Base-by-base conservation (phyloP, 768 basidiomycete species). In the Boletus edulis region DNA sequence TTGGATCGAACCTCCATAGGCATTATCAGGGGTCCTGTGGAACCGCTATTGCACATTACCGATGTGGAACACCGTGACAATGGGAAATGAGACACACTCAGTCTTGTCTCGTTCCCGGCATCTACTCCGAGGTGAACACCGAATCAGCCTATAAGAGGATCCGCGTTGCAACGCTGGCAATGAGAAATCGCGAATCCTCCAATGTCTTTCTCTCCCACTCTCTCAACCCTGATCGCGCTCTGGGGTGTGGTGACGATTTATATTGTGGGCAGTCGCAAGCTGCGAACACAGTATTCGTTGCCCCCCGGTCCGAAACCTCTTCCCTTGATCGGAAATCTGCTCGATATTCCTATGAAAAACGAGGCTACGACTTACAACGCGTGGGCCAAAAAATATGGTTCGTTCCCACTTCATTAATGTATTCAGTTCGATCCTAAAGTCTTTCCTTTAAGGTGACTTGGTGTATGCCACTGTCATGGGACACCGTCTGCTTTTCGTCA, bases 291-390 rank as follows among this genome's bases (percentile, higher is more conserved):
- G 6, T 69, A 74, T 35, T 78, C 75, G 0, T 72, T 75, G 13
- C 83, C 83, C 12, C 83, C 84, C 31, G 84, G 84, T 15, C 84
- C 84, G 2, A 75, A 65, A 43, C 75, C 76, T 9, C 68, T 76
- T n/a, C 82, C 81, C 27, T 54, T 84, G 31, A 64, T 84, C 34
- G 83, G 83, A 14, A 82, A 84, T 65, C 59, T 85, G 35, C 68
- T 73, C 44, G 76, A 82, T 58, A 65, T 82, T 41, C 75, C 78
- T 8, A 67, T 55, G 63, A 64, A 64, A 15, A 61, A 71, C 35
- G 74, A 73, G 46, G 73, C 75, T 62, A 62, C 61, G 32, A 71
- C 73, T 0, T 85, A 83, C 61, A 67, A 73, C 7, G 58, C 64
- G 40, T 78, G 76, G 78, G 70, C 72, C 43, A 67, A 73, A 14